phyloP scores from a whole-genome alignment of 306 rosid genomes.

The Quercus gilva region DNA sequence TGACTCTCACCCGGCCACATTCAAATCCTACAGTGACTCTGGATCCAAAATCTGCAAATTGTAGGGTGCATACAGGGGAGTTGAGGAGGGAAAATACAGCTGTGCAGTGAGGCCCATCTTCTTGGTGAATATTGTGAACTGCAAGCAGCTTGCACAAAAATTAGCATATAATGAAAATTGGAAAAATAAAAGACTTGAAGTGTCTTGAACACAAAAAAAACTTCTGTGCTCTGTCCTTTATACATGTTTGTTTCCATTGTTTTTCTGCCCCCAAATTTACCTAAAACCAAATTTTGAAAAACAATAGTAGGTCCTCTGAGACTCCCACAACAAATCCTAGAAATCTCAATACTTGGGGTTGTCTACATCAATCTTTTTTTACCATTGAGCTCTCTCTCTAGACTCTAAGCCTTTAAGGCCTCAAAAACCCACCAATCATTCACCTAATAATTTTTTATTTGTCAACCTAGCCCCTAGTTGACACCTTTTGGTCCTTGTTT shows the following conservation, averaged over 20 bases:
- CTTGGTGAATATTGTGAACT: slow-evolving; percentile 53
- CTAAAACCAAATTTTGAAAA: neutral
- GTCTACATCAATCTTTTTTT: neutral
- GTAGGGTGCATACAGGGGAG: slow-evolving; percentile 56
- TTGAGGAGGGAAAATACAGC: slow-evolving; percentile 60
- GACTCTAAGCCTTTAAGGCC: neutral
- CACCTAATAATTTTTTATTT: neutral
- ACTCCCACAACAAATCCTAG: neutral
- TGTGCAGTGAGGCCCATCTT: slow-evolving; percentile 54
- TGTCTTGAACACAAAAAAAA: neutral
- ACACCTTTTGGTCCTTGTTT: neutral
- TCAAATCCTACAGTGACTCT: slow-evolving; percentile 72
- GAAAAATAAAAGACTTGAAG: slow-evolving; percentile 16
- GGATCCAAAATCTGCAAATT: slow-evolving; percentile 58
- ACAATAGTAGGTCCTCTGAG: neutral
- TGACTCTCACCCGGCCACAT: slow-evolving; percentile 65
- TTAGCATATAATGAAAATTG: slow-evolving; percentile 15
- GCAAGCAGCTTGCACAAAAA: slow-evolving; percentile 33
- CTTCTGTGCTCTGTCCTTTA: neutral
- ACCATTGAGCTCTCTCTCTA: slow-evolving; percentile 5
- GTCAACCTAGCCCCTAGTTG: neutral
- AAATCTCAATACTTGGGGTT: neutral
- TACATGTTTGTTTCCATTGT: too few species aligned
- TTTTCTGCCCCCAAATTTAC: too few species aligned
- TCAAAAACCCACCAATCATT: neutral